phyloP scores from a whole-genome alignment of 2,329 filamentous ascomycete genomes.

The Xylaria hypoxylon region DNA sequence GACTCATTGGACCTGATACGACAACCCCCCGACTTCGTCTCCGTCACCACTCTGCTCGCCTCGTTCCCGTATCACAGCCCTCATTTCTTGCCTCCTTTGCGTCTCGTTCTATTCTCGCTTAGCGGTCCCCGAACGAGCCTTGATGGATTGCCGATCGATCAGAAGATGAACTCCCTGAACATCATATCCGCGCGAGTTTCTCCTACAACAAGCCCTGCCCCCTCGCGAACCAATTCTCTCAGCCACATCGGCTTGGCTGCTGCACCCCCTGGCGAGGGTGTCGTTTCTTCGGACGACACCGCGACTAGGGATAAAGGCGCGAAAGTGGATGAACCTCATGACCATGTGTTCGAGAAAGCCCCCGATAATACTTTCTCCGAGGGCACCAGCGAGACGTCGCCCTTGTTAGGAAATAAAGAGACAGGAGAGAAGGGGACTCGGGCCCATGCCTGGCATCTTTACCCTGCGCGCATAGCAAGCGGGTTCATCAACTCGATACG shows the following conservation, averaged over 20 bases:
- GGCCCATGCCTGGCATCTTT: constrained; percentile 62
- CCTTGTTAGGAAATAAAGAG: constrained; percentile 65
- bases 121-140: constrained; percentile 43
- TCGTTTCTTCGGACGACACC: constrained; percentile 50
- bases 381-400: constrained; percentile 73
- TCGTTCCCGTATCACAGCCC: constrained; percentile 17
- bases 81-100: constrained; percentile 7
- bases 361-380: constrained; percentile 43
- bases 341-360: constrained; percentile 53
- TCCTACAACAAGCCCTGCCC: constrained; percentile 66
- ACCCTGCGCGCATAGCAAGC: constrained; percentile 77
- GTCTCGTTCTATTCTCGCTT: constrained; percentile 33
- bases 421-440: constrained; percentile 53
- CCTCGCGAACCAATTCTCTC: constrained; percentile 71
- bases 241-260: constrained; percentile 63
- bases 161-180: constrained; percentile 96
- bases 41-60: constrained; percentile 14
- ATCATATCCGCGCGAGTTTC: constrained; percentile 88
- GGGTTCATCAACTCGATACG: constrained; percentile 80
- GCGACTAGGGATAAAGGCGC: constrained; percentile 45
- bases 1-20: constrained; percentile 6
- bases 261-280: constrained; percentile 54
- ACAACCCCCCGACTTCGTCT: background rate
- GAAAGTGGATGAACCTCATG: constrained; percentile 52
- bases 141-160: constrained; percentile 66